Evolutionary conservation across 805 yeast species (phyloP), one percentile per base, ranked within the genome.

Genomic region (Candida ovalis): DNA sequence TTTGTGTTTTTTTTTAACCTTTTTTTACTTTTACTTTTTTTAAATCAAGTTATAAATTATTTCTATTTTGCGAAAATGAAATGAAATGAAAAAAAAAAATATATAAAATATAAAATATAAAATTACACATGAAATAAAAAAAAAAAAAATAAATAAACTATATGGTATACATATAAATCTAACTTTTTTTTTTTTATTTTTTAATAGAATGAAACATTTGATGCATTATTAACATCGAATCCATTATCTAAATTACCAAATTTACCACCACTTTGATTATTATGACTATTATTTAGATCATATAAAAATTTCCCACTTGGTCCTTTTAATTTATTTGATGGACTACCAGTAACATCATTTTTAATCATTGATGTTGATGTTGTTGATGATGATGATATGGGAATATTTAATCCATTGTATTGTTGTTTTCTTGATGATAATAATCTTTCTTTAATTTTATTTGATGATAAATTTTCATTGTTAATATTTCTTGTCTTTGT

Each of bases 291-390:
- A 13, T 40, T 33, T 15, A 54, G 23, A 38, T 53, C 54, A 40
- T 57, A 59, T 24, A 59, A 43, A 40, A 51, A 57, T 44, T 56
- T 57, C 40, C 51, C 49, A 3, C 60, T 56, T 6, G 61, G 59
- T 12, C 47, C 41, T 24, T 51, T 53, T 27, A 55, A 47, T 10
- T 40, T 50, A 18, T 41, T 22, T 13, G 47, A 41, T 24, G 51
- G 27, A 23, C 36, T 41, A 19, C 32, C 19, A 2, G 50, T 32
- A 40, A 28, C 40, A 12, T 47, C 36, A 25, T 22, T 12, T 5
- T n/a, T 13, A 21, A 4, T 25, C 27, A 9, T 12, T 36, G 42
- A 19, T 44, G 30, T 19, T 43, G 24, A 6, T 18, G 19, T 21
- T 40, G 17, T 18, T 48, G 40, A 24, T 47, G 46, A 35, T 51